Evolutionary conservation across 2,329 filamentous ascomycete genomes (phyloP).

Genomic region (Elsinoe fawcettii): DNA sequence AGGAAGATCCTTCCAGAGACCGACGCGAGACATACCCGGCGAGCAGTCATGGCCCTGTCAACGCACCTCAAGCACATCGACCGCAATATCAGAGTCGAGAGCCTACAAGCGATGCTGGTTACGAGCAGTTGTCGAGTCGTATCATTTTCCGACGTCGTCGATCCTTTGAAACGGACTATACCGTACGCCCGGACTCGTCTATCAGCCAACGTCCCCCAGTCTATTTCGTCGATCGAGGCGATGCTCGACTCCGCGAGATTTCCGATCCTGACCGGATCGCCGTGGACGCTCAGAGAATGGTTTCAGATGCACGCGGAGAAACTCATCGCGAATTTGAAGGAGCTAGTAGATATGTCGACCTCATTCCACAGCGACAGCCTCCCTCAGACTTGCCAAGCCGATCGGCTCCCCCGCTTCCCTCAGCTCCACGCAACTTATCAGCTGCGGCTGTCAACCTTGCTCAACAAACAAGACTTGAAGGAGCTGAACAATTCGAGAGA

Average conservation of each 20-base stretch:
- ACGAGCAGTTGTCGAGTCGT: background rate
- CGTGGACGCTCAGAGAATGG: background rate
- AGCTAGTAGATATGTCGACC: background rate
- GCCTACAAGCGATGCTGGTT: background rate
- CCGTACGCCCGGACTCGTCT: conserved; percentile 13
- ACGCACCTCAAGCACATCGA: background rate
- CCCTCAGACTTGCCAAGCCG: conserved; percentile 3
- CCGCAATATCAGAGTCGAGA: background rate
- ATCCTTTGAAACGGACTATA: conserved; percentile 14
- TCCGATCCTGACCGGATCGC: background rate
- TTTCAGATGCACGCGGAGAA: background rate
- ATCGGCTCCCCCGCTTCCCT: background rate
- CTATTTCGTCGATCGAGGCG: background rate
- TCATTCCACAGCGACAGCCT: background rate
- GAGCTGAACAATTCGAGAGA: background rate
- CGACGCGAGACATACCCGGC: background rate
- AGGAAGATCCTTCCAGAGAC: background rate
- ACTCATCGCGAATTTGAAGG: background rate
- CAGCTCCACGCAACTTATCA: background rate
- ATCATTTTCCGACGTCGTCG: background rate
- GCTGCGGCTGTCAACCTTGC: background rate
- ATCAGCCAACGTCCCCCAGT: conserved; percentile 15
- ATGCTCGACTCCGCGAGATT: background rate
- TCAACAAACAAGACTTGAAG: background rate
- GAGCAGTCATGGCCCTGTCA: background rate